phyloP scores from a whole-genome alignment of 2,329 filamentous ascomycete species.

The Talaromyces sp. region DNA sequence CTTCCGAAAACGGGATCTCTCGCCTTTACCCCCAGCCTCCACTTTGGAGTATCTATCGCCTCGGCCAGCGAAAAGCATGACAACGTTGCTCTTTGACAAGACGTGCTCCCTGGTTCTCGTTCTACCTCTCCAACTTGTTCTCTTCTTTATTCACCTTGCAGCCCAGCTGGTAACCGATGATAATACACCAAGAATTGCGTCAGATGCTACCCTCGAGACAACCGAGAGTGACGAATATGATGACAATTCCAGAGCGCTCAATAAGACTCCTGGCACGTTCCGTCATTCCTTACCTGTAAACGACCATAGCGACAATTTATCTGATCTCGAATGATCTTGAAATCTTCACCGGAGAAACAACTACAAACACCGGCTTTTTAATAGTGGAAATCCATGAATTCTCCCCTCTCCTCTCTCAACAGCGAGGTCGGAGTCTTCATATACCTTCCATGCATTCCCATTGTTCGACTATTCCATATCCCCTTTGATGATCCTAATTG shows the following conservation, averaged over 20 bases:
- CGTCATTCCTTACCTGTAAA: neutral
- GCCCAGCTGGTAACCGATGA: slow-evolving; percentile 58
- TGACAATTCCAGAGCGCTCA: slow-evolving; percentile 38
- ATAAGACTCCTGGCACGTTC: slow-evolving; percentile 26
- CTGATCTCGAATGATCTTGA: slow-evolving; percentile 14
- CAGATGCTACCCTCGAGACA: slow-evolving; percentile 4
- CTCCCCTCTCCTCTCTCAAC: too few species aligned
- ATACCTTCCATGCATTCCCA: neutral
- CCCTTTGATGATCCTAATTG: neutral
- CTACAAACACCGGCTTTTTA: too few species aligned
- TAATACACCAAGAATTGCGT: slow-evolving; percentile 19
- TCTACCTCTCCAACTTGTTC: slow-evolving; percentile 72
- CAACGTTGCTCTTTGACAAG: slow-evolving; percentile 65
- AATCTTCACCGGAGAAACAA: too few species aligned
- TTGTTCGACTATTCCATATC: neutral
- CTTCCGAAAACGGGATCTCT: slow-evolving; percentile 53
- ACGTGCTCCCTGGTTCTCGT: slow-evolving; percentile 71
- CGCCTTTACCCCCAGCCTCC: slow-evolving; percentile 63
- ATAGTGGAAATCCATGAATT: neutral
- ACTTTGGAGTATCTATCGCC: slow-evolving; percentile 53
- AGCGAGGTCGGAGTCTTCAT: neutral
- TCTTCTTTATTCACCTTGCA: slow-evolving; percentile 75
- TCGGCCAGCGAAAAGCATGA: slow-evolving; percentile 47
- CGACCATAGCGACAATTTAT: slow-evolving; percentile 4
- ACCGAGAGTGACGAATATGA: slow-evolving; percentile 21